These are phyloP conservation scores for Boletus subcaerulescens DNA, from an alignment of 768 basidiomycete genomes.

Conservation along the genomic window DNA sequence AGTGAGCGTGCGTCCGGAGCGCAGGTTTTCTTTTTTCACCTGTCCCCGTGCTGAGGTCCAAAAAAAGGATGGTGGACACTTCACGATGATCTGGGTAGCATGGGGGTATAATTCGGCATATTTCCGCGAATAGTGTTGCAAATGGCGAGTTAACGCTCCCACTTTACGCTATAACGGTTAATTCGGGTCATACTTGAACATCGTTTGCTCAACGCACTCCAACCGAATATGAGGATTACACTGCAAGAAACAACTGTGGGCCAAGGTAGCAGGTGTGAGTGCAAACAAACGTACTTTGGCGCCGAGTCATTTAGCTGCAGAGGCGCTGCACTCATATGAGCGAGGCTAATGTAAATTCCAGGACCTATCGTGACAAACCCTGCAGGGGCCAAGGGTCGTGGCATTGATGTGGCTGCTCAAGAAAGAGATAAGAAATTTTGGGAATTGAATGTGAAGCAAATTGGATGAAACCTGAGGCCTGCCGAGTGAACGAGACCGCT, in stretches of 20 bases:
- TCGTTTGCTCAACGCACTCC: constrained; percentile 18
- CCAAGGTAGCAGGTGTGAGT: not conserved
- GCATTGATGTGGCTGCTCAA: not conserved
- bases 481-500: too few relatives aligned
- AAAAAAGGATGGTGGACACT: constrained; percentile 21
- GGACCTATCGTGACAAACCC: constrained; percentile 2
- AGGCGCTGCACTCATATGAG: not conserved
- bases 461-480: not conserved
- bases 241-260: constrained; percentile 7
- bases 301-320: constrained; percentile 2
- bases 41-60: constrained; percentile 10
- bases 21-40: constrained; percentile 4
- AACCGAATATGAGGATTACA: constrained; percentile 30
- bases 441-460: not conserved
- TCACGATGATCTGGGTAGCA: constrained; percentile 28
- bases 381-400: not conserved
- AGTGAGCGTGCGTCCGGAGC: not conserved
- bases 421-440: not conserved
- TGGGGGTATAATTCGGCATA: constrained; percentile 26
- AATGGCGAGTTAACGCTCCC: constrained; percentile 26
- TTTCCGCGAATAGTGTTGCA: constrained; percentile 24
- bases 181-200: not conserved
- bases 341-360: not conserved
- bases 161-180: constrained; percentile 9
- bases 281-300: constrained; percentile 19